These are phyloP conservation scores for Fusarium albidum DNA, from an alignment of 2,329 filamentous ascomycete genomes.

Conservation along the genomic window DNA sequence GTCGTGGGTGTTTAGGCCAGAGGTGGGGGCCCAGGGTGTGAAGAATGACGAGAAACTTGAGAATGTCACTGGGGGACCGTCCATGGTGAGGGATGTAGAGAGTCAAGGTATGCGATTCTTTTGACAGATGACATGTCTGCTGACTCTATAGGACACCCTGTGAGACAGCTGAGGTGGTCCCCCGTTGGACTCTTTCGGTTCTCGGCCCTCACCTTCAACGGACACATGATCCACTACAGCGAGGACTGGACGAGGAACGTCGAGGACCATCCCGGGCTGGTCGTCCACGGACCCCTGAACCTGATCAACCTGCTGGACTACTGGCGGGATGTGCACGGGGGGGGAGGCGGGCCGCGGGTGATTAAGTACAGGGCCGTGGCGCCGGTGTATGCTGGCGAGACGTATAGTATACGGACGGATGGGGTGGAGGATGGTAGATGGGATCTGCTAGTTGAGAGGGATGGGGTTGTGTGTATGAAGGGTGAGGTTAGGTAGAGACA, in stretches of 20 bases:
- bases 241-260: conserved; percentile 68
- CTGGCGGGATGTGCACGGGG: conserved; percentile 60
- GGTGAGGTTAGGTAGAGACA: no score
- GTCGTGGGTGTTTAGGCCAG: conserved; percentile 57
- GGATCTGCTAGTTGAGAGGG: conserved; percentile 58
- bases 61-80: conserved; percentile 33
- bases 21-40: conserved; percentile 36
- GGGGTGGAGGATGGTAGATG: conserved; percentile 49
- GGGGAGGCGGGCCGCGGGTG: conserved; percentile 41
- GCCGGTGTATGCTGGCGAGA: conserved; percentile 74
- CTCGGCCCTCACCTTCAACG: conserved; percentile 86
- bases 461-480: conserved; percentile 47
- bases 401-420: conserved; percentile 67
- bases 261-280: conserved; percentile 73
- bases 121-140: accelerated
- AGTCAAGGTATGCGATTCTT: not conserved
- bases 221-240: conserved; percentile 85
- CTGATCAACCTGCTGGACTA: conserved; percentile 77
- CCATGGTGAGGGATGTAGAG: conserved; percentile 35
- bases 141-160: conserved; percentile 29
- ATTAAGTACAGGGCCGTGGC: conserved; percentile 74
- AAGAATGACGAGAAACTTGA: conserved; percentile 29
- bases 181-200: conserved; percentile 75
- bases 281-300: conserved; percentile 84
- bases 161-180: conserved; percentile 52